Evolutionary conservation across 2,329 filamentous ascomycete genomes (phyloP).

Genomic region (Diplocarpon rosae): DNA sequence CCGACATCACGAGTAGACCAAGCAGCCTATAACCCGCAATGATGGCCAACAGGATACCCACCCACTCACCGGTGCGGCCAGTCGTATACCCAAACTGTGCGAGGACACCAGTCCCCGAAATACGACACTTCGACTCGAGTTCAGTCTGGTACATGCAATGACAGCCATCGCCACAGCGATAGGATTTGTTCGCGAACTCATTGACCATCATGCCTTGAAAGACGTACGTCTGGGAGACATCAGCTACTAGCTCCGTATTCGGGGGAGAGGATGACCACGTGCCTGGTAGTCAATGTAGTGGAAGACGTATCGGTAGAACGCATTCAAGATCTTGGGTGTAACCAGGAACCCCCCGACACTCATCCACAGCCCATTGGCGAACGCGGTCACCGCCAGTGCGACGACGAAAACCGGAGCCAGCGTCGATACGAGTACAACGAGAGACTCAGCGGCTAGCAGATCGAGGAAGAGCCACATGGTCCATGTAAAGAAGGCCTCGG

Average conservation of each 20-base stretch:
- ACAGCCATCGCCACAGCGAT: slow-evolving; percentile 40
- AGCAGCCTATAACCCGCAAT: slow-evolving; percentile 61
- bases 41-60: slow-evolving; percentile 69
- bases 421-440: slow-evolving; percentile 65
- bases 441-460: slow-evolving; percentile 67
- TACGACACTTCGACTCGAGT: slow-evolving; percentile 53
- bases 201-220: slow-evolving; percentile 94
- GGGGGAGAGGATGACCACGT: not conserved
- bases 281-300: slow-evolving; percentile 82
- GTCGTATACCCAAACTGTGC: slow-evolving; percentile 57
- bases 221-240: slow-evolving; percentile 45
- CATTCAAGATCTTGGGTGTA: slow-evolving; percentile 58
- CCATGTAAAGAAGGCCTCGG: slow-evolving; percentile 61
- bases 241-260: not conserved
- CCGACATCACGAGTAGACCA: slow-evolving; percentile 48
- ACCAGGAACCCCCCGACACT: slow-evolving; percentile 75
- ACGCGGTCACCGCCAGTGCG: slow-evolving; percentile 66
- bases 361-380: slow-evolving; percentile 88
- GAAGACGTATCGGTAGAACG: slow-evolving; percentile 79
- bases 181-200: slow-evolving; percentile 59
- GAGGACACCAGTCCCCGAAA: slow-evolving; percentile 61
- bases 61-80: slow-evolving; percentile 53
- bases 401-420: slow-evolving; percentile 73
- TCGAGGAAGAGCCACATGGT: slow-evolving; percentile 80
- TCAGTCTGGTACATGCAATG: slow-evolving; percentile 60